Base-by-base conservation (phyloP, 2,329 filamentous ascomycete genomes). In the Diaporthe batatas region DNA sequence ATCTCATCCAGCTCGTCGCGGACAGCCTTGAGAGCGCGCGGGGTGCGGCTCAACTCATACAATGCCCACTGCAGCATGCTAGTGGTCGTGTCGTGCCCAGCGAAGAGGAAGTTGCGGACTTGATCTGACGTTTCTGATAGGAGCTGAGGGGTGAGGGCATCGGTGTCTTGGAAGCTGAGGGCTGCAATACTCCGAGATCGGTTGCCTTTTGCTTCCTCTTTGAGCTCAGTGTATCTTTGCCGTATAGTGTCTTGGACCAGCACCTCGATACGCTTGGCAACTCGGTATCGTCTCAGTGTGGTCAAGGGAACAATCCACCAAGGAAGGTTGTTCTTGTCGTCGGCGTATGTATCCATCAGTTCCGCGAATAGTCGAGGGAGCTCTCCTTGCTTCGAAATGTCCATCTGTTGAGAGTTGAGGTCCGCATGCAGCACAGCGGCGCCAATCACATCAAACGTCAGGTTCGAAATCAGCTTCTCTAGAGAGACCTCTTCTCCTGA, bases 71-170 rank as follows among this genome's bases (percentile, higher is more conserved):
- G 76, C 0, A 84, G 75, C 2, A 80, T 76, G 71, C 79, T 81
- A 42, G 79, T 80, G 2, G 81, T 83, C 6, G 83, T 84, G 73
- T 85, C 83, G 54, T 84, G 83, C 1, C 83, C 82, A 1, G 82
- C 83, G 42, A 85, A 82, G 2, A 84, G 75, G 73, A 85, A 84
- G 0, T 79, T 80, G 71, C 81, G 82, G 36, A 84, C 74, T 71
- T 83, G 81, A 68, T 83, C 81, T 25, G 77, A 78, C 2, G 80
- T 82, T 32, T 77, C 74, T 21, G 76, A 44, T 8, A 83, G 34
- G 12, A 81, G 59, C 2, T 77, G 72, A 0, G 75, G 72, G 18
- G 78, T 79, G 11, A 83, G 73, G 0, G 69, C 36, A 0, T 79
- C 75, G 2, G 70, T 75, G 36, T 78, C 79, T 32, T 79, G 77